Percentiles rank a stretch among this genome's conserved stretches.
Evolutionary conservation across 306 rosid genomes (phyloP).

Genomic region (Astragalus glycyphyllos): DNA sequence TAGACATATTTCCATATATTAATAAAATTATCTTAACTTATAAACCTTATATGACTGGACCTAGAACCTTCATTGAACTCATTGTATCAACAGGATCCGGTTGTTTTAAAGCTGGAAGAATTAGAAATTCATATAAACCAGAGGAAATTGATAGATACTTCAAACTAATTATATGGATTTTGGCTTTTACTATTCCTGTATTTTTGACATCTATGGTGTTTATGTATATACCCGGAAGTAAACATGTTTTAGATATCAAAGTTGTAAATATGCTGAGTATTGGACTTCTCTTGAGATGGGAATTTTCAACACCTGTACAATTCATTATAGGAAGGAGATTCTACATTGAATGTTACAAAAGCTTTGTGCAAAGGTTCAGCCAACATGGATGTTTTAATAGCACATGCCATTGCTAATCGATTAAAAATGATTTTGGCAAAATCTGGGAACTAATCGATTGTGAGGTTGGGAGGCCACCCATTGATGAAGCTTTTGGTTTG

Average conservation of each 20-base stretch:
- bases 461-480: too few relatives aligned
- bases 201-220: constrained; percentile 84
- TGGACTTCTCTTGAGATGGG: constrained; percentile 73
- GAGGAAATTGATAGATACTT: constrained; percentile 61
- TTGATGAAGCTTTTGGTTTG: too few relatives aligned
- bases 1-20: constrained; percentile 34
- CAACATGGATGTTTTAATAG: too few relatives aligned
- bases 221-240: constrained; percentile 69
- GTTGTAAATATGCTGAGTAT: constrained; percentile 65
- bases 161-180: constrained; percentile 65
- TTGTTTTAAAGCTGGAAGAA: constrained; percentile 65
- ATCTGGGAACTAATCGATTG: too few relatives aligned
- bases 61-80: constrained; percentile 71
- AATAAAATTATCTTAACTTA: constrained; percentile 68
- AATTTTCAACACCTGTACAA: constrained; percentile 74
- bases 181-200: constrained; percentile 67
- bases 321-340: constrained; percentile 74
- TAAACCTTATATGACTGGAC: too few relatives aligned
- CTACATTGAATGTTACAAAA: too few relatives aligned
- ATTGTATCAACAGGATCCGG: constrained; percentile 70
- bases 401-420: too few relatives aligned
- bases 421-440: too few relatives aligned
- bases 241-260: constrained; percentile 57
- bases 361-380: too few relatives aligned
- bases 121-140: constrained; percentile 51